Percentiles rank a stretch among this genome's conserved stretches.
Conservation (phyloP, 2,329 filamentous ascomycete genomes). For the Metarhizium brunneum region DNA sequence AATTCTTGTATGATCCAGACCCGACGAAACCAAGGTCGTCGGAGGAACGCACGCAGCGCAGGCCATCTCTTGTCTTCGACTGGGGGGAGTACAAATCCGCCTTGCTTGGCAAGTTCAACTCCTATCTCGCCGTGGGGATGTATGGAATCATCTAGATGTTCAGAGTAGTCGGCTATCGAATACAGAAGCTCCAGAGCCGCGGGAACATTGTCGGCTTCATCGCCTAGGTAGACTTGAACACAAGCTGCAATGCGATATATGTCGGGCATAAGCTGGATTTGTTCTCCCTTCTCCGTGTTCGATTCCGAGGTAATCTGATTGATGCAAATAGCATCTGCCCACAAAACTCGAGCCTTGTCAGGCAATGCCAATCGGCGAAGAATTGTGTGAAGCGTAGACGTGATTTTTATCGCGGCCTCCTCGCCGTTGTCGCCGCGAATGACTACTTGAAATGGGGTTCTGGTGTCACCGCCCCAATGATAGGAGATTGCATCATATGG, state of each 20-base stretch:
- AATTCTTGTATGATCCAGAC: slow-evolving; percentile 11
- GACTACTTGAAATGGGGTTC: not conserved
- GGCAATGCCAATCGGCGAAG: slow-evolving; percentile 3
- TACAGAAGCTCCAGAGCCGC: slow-evolving; percentile 3
- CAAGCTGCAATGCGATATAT: slow-evolving; percentile 6
- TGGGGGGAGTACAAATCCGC: slow-evolving; percentile 4
- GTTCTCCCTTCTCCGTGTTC: slow-evolving; percentile 8
- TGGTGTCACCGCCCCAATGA: slow-evolving; percentile 7
- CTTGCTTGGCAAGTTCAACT: slow-evolving; percentile 2
- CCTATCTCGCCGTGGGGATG: slow-evolving; percentile 6
- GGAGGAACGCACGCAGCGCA: slow-evolving; percentile 6
- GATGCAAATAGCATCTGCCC: slow-evolving; percentile 12
- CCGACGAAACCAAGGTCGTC: slow-evolving; percentile 9
- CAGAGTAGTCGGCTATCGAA: slow-evolving; percentile 6
- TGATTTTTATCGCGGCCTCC: slow-evolving; percentile 2
- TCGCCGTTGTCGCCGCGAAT: slow-evolving; percentile 1
- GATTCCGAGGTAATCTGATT: slow-evolving; percentile 6
- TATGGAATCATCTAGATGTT: slow-evolving; percentile 4
- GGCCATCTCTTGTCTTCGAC: slow-evolving; percentile 4
- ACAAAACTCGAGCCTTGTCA: slow-evolving; percentile 5
- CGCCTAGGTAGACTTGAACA: slow-evolving; percentile 8
- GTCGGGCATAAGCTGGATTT: slow-evolving; percentile 9
- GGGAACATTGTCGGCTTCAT: slow-evolving; percentile 2
- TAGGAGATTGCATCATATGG: slow-evolving; percentile 7
- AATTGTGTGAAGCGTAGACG: slow-evolving; percentile 3